Base-by-base conservation (phyloP, 345 rosid genomes). In the Nasturtium officinale region DNA sequence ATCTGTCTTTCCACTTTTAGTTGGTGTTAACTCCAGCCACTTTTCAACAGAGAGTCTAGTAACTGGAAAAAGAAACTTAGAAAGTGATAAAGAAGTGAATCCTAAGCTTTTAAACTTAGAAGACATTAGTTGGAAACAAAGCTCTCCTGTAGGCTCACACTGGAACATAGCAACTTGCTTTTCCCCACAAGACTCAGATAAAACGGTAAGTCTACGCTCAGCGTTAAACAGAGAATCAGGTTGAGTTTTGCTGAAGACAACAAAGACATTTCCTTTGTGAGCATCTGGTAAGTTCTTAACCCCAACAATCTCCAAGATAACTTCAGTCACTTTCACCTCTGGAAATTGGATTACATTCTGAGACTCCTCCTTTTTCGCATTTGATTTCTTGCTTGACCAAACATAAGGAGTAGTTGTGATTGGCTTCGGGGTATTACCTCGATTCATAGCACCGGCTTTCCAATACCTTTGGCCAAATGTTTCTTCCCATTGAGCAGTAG, bases 391-490 rank as follows among this genome's bases (percentile, higher is more conserved):
- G 48, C 71, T 64, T 48, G 72, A 64, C 35, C 43, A 78, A 23
- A 76, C 63, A 65, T 45, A 81, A 63, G 90, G 89, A 78, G 75
- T 75, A 33, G 51, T 56, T 23, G 90, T 74, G 43, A 92, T 62
- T 17, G 96, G 83, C 71, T 89, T 79, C 15, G 99, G 98, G 25
- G 83, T 73, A 63, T 58, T 66, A 53, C 97, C 99, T 76, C 88
- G 78, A 61, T 92, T 85, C 98, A 95, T 90, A 21, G 94, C 97
- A 73, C 99, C 99, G 30, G 92, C 98, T 85, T 79, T 92, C 89
- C 92, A 83, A 47, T 95, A 95, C 82, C 98, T 86, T 55, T 13
- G 67, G 47, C 98, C 96, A 79, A 83, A 95, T 53, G 84, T 92
- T 69, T 83, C 83, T 85, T 95, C 97, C 94, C 96, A 95, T 62